A percentile compares a stretch with the other conserved stretches of the same genome.
These are phyloP conservation scores for Endoconidiophora laricicola DNA, from an alignment of 2,329 filamentous ascomycete genomes.

Conservation along the genomic window DNA sequence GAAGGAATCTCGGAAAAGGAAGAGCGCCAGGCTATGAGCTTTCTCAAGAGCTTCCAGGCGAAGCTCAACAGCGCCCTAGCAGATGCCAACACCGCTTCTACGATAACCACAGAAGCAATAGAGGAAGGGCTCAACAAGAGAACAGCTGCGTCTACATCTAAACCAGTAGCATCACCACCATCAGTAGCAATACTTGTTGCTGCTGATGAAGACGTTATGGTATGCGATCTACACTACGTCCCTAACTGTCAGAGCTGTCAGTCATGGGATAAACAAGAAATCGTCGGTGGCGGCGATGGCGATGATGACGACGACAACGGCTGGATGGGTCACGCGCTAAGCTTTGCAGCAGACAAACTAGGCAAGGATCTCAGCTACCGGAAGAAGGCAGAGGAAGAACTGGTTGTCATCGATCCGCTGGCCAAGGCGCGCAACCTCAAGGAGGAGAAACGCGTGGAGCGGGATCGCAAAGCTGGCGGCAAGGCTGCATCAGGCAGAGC, in stretches of 20 bases:
- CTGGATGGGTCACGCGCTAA: constrained; percentile 78
- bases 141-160: too few species aligned
- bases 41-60: constrained; percentile 7
- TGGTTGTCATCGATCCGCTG: constrained; percentile 83
- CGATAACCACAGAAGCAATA: too few species aligned
- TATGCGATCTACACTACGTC: constrained; percentile 93
- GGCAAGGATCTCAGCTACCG: constrained; percentile 88
- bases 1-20: constrained; percentile 29
- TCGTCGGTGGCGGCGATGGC: constrained; percentile 25
- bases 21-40: constrained; percentile 17
- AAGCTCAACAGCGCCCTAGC: constrained; percentile 1
- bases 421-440: constrained; percentile 62
- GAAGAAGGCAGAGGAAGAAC: constrained; percentile 75
- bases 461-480: constrained; percentile 35
- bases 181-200: constrained; percentile 6
- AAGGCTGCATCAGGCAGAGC: constrained; percentile 29
- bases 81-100: not conserved
- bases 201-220: constrained; percentile 51
- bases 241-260: constrained; percentile 85
- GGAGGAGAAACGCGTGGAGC: constrained; percentile 43
- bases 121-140: too few species aligned
- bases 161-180: not conserved
- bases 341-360: constrained; percentile 73
- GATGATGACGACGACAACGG: constrained; percentile 33
- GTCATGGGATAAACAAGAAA: constrained; percentile 56